phyloP scores from a whole-genome alignment of 2,329 filamentous ascomycete genomes.

The Laburnicola sp. region DNA sequence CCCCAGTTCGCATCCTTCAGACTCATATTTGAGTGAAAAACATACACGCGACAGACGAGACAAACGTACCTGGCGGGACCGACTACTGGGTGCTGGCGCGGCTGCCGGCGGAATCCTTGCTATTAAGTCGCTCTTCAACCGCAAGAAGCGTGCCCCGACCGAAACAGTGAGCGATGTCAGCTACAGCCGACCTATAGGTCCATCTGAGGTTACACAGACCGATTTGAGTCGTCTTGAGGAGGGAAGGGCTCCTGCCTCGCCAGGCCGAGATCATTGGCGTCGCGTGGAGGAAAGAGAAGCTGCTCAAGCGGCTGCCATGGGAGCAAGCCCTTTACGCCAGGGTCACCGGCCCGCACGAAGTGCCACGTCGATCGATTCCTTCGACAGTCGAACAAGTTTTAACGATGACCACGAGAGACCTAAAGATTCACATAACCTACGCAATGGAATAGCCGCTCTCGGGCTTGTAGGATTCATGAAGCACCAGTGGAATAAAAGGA shows the following conservation, averaged over 20 bases:
- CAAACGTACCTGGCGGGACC: conserved; percentile 49
- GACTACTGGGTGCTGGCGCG: conserved; percentile 51
- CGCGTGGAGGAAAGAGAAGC: conserved; percentile 45
- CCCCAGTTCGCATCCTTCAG: conserved; percentile 35
- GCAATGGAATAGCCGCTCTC: conserved; percentile 54
- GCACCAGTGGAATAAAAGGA: conserved; percentile 54
- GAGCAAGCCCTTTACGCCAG: conserved; percentile 53
- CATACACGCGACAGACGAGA: conserved; percentile 38
- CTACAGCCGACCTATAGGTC: conserved; percentile 57
- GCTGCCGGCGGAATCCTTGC: conserved; percentile 48
- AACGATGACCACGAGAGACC: conserved; percentile 35
- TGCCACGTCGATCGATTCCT: conserved; percentile 46
- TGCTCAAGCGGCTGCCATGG: conserved; percentile 42
- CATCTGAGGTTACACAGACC: conserved; percentile 52
- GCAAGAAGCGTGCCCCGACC: conserved; percentile 45
- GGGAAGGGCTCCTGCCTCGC: conserved; percentile 56
- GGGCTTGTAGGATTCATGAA: conserved; percentile 47
- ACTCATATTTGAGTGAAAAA: conserved; percentile 50
- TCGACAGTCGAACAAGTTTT: conserved; percentile 46
- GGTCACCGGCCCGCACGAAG: conserved; percentile 39
- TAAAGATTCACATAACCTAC: conserved; percentile 42
- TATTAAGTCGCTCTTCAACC: conserved; percentile 61
- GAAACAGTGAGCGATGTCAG: conserved; percentile 58
- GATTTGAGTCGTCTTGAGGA: conserved; percentile 57
- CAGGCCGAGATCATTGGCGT: conserved; percentile 42